These are phyloP conservation scores for Inonotus obliquus DNA, from an alignment of 1,284 basidiomycete genomes.

Conservation along the genomic window DNA sequence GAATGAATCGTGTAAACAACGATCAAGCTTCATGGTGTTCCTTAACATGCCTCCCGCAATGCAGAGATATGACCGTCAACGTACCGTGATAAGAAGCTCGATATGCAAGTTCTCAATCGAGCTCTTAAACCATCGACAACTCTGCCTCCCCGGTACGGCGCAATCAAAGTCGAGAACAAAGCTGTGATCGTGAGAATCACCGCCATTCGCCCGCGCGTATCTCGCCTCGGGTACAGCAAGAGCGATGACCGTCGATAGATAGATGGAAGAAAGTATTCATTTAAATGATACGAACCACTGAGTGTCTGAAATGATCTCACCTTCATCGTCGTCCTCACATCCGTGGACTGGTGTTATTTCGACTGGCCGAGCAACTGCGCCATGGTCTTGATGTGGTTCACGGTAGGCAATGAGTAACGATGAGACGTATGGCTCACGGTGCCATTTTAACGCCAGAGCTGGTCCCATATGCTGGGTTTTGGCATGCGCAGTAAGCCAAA, in stretches of 20 bases:
- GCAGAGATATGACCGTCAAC: background rate
- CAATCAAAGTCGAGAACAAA: background rate
- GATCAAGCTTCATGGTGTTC: background rate
- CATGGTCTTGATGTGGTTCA: too few species aligned
- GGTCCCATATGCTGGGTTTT: too few species aligned
- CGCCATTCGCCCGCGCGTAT: background rate
- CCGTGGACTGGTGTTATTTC: too few species aligned
- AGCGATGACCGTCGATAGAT: background rate
- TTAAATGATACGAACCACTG: too few species aligned
- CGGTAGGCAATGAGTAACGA: too few species aligned
- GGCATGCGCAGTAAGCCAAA: too few species aligned
- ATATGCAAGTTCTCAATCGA: slow-evolving; percentile 1
- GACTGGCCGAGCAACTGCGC: too few species aligned
- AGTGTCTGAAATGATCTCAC: too few species aligned
- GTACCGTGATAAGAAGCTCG: background rate
- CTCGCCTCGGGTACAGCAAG: background rate
- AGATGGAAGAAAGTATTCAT: background rate
- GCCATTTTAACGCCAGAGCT: too few species aligned
- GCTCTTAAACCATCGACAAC: background rate
- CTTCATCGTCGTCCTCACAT: too few species aligned
- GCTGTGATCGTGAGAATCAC: background rate
- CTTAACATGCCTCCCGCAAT: background rate
- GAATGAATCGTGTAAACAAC: slow-evolving; percentile 1
- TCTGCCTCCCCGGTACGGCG: background rate
- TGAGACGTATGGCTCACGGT: too few species aligned